These are phyloP conservation scores for Dichotomocladium elegans DNA, from an alignment of 371 early-diverging fungal species.

Conservation along the genomic window DNA sequence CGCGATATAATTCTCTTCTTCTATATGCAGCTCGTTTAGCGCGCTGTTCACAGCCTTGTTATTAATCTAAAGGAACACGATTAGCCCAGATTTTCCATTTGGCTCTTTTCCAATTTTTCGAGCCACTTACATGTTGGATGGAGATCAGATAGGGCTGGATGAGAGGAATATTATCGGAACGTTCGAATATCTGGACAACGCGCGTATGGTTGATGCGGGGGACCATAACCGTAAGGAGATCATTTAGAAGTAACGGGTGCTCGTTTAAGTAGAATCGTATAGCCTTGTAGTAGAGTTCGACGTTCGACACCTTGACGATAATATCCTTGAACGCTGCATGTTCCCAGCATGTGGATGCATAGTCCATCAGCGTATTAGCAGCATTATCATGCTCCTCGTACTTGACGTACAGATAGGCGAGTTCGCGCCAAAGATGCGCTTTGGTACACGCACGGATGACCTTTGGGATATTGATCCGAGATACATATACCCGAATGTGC, in stretches of 20 bases:
- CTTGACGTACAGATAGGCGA: conserved; percentile 95
- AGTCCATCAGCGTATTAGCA: conserved; percentile 89
- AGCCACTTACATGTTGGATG: conserved; percentile 72
- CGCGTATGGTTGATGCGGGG: conserved; percentile 94
- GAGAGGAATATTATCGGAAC: conserved; percentile 93
- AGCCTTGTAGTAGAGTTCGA: conserved; percentile 96
- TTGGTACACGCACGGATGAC: conserved; percentile 92
- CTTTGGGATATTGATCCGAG: conserved; percentile 97
- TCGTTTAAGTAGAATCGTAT: conserved; percentile 94
- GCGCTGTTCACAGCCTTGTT: conserved; percentile 92
- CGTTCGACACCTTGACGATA: conserved; percentile 91
- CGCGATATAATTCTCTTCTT: conserved; percentile 92
- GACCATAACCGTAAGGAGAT: conserved; percentile 82
- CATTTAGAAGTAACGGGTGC: conserved; percentile 90
- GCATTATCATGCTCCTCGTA: conserved; percentile 98
- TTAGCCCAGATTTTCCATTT: too few species aligned
- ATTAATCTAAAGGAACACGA: conserved; percentile 51
- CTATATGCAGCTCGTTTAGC: conserved; percentile 92
- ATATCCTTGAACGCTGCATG: conserved; percentile 94
- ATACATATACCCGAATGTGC: conserved; percentile 92
- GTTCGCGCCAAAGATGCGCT: conserved; percentile 93
- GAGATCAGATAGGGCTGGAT: conserved; percentile 92
- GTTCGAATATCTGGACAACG: conserved; percentile 92
- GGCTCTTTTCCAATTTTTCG: too few species aligned
- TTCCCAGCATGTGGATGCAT: conserved; percentile 92